These are phyloP conservation scores for Alnus glutinosa DNA, from an alignment of 306 rosid species.

Conservation along the genomic window DNA sequence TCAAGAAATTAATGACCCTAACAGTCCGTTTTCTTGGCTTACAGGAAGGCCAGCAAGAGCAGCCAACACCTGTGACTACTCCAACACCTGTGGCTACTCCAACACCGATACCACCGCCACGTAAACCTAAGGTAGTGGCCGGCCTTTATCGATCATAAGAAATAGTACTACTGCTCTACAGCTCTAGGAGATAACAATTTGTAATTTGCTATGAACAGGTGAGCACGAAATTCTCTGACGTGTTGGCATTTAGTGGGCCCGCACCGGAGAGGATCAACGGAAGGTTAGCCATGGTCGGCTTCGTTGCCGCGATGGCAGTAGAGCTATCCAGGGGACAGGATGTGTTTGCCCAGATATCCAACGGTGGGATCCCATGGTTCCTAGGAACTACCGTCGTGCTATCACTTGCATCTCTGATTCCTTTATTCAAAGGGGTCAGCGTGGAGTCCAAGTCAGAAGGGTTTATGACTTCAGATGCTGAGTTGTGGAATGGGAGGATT, in stretches of 20 bases:
- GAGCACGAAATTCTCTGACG: conserved; percentile 52
- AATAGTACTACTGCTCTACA: too few relatives aligned
- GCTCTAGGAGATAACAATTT: too few relatives aligned
- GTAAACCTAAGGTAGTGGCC: too few relatives aligned
- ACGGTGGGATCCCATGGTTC: conserved; percentile 76
- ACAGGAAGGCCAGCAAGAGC: too few relatives aligned
- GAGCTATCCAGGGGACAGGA: conserved; percentile 68
- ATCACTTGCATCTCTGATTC: conserved; percentile 67
- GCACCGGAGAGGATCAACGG: conserved; percentile 96
- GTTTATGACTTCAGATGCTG: conserved; percentile 65
- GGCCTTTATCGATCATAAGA: too few relatives aligned
- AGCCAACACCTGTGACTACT: too few relatives aligned
- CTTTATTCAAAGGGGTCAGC: conserved; percentile 63
- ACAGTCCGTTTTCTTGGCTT: background rate
- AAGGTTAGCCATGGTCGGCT: conserved; percentile 85
- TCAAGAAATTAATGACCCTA: too few relatives aligned
- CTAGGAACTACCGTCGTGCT: conserved; percentile 56
- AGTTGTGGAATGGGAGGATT: conserved; percentile 77
- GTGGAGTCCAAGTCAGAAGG: conserved; percentile 66
- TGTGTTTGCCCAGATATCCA: conserved; percentile 53
- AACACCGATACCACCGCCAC: too few relatives aligned
- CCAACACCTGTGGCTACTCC: too few relatives aligned
- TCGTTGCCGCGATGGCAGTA: conserved; percentile 70
- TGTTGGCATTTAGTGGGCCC: conserved; percentile 81
- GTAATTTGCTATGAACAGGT: conserved; percentile 26